Base-by-base conservation (phyloP, 805 yeast species). In the Ogataea naganishii region DNA sequence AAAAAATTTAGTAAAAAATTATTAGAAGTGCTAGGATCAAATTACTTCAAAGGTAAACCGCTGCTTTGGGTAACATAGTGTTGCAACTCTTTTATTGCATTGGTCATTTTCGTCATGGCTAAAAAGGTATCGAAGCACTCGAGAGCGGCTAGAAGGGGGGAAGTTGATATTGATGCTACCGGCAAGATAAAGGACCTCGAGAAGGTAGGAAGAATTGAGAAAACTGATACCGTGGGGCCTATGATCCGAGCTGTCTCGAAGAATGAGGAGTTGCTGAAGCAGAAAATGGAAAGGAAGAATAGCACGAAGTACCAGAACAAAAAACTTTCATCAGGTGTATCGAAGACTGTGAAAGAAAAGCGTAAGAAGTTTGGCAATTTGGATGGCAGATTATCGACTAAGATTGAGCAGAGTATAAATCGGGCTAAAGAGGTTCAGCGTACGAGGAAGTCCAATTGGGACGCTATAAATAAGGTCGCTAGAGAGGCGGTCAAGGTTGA, bases 131-230 rank as follows among this genome's bases (percentile, higher is more conserved):
- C 84, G 13, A 78, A 77, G 40, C 75, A 69, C 37, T 76, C 86
- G 25, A 68, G 92, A 58, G 85, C 86, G 3, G 88, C 92, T 2
- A 73, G 88, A 57, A 64, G 85, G 49, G 80, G 78, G 6, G 70
- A 65, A 35, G 52, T 58, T 10, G 56, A 47, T 4, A 64, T 58
- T 13, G 60, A 67, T 1, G 56, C 43, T 4, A 35, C 45, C 3
- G 41, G 38, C 1, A 71, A 66, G 43, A 67, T 68, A 7, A 69
- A 64, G 38, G 62, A 66, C 6, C 57, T 80, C 20, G 58, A 62
- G 15, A 50, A 58, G 9, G 51, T 79, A 13, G 79, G 84, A 27
- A 70, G 80, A 50, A 62, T 66, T 9, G 76, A 74, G 38, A 65
- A 65, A 33, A 68, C 76, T 12, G 82, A 76, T 38, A 58, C 74